Conservation (phyloP, 441 rosid species). For the Kokia cookei region DNA sequence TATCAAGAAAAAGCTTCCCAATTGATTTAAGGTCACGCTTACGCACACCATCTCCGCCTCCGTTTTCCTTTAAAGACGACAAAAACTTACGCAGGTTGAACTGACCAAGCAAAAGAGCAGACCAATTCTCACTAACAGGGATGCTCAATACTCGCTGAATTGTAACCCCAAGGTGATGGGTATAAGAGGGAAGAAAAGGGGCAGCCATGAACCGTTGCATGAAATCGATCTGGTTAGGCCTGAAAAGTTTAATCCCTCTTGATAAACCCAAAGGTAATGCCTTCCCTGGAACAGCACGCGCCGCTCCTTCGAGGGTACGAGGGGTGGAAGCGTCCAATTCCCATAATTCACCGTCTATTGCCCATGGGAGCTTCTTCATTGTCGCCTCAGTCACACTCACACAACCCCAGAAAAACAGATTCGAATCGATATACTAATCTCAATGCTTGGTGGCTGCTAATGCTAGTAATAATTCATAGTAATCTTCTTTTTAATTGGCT, state of each 20-base stretch:
- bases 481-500: neutral
- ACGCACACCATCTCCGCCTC: neutral
- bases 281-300: conserved; percentile 59
- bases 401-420: neutral
- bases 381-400: neutral
- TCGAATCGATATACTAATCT: neutral
- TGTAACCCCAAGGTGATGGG: neutral
- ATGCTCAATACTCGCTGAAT: conserved; percentile 58
- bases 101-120: conserved; percentile 55
- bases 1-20: conserved; percentile 41
- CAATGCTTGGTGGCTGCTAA: neutral
- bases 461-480: neutral
- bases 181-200: conserved; percentile 46
- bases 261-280: conserved; percentile 64
- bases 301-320: conserved; percentile 58
- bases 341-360: conserved; percentile 77
- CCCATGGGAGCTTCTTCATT: conserved; percentile 44
- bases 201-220: conserved; percentile 84
- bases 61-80: conserved; percentile 33
- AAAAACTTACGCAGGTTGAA: conserved; percentile 68
- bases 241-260: conserved; percentile 65
- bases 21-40: conserved; percentile 19
- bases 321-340: conserved; percentile 80
- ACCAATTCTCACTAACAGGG: conserved; percentile 61
- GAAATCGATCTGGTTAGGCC: conserved; percentile 77